phyloP scores from a whole-genome alignment of 805 yeast species.

The Ogataea populi-albae region DNA sequence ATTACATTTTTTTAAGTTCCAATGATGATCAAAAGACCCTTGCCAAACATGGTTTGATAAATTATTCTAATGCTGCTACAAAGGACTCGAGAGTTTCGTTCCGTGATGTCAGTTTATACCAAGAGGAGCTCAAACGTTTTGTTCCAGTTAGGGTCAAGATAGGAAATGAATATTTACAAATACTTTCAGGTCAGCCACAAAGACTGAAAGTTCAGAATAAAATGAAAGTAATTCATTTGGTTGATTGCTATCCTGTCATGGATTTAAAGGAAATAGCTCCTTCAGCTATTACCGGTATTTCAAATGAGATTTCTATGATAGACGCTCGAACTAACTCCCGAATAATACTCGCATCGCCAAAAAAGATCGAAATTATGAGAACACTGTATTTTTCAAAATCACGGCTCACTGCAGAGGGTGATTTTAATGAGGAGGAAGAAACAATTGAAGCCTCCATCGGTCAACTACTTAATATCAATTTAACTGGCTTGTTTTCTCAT shows the following conservation, averaged over 20 bases:
- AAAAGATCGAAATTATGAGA: slow-evolving; percentile 64
- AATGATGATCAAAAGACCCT: slow-evolving; percentile 43
- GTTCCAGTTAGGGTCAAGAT: slow-evolving; percentile 62
- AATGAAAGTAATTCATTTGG: slow-evolving; percentile 35
- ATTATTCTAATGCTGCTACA: slow-evolving; percentile 39
- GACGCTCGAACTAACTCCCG: slow-evolving; percentile 33
- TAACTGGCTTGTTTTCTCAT: slow-evolving; percentile 64
- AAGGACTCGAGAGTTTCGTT: slow-evolving; percentile 52
- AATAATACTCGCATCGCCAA: slow-evolving; percentile 45
- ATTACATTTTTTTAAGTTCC: slow-evolving; percentile 40
- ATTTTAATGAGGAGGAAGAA: slow-evolving; percentile 32
- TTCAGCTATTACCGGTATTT: slow-evolving; percentile 43
- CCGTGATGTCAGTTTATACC: slow-evolving; percentile 51
- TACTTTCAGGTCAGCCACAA: slow-evolving; percentile 44
- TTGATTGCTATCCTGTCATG: slow-evolving; percentile 43
- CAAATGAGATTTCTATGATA: slow-evolving; percentile 48
- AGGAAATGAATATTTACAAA: slow-evolving; percentile 67
- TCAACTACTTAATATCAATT: slow-evolving; percentile 57
- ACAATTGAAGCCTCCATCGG: slow-evolving; percentile 44
- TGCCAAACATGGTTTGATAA: slow-evolving; percentile 44
- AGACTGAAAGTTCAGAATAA: slow-evolving; percentile 37
- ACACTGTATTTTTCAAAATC: slow-evolving; percentile 66
- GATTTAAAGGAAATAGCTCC: slow-evolving; percentile 40
- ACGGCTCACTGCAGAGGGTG: slow-evolving; percentile 30
- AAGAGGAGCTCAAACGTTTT: slow-evolving; percentile 45